Percentiles rank a stretch among this genome's conserved stretches.
These are phyloP conservation scores for Lodderomyces metapsilosis DNA, from an alignment of 1,139 yeast species.

Conservation along the genomic window DNA sequence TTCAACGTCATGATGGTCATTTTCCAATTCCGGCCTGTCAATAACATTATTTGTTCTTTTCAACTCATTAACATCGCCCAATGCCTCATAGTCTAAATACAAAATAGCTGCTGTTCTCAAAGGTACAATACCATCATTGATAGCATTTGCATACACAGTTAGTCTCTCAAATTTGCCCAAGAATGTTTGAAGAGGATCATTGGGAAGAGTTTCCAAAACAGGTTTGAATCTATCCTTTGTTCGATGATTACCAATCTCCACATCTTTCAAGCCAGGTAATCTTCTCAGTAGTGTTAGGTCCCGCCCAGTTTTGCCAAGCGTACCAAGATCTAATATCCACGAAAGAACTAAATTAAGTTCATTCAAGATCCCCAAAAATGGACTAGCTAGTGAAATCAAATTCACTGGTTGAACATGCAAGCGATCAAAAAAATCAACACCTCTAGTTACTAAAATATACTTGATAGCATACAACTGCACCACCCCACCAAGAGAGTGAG, in stretches of 20 bases:
- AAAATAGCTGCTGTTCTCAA: slow-evolving; percentile 57
- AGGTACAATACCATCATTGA: slow-evolving; percentile 95
- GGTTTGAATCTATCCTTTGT: slow-evolving; percentile 46
- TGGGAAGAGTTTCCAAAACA: slow-evolving; percentile 67
- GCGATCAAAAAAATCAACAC: slow-evolving; percentile 56
- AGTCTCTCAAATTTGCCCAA: slow-evolving; percentile 62
- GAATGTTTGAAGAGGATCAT: slow-evolving; percentile 73
- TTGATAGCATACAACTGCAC: slow-evolving; percentile 90
- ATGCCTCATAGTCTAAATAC: slow-evolving; percentile 46
- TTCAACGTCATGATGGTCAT: slow-evolving; percentile 13
- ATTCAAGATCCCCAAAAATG: slow-evolving; percentile 75
- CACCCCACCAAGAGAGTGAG: slow-evolving; percentile 90
- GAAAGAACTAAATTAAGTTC: slow-evolving; percentile 88
- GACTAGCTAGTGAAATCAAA: slow-evolving; percentile 82
- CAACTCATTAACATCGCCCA: slow-evolving; percentile 34
- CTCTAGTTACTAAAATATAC: slow-evolving; percentile 54
- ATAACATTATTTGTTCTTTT: slow-evolving; percentile 16
- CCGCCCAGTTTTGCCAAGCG: slow-evolving; percentile 90
- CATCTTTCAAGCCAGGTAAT: slow-evolving; percentile 19
- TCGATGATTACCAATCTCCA: slow-evolving; percentile 12
- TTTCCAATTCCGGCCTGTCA: slow-evolving; percentile 15
- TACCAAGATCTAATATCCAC: slow-evolving; percentile 78
- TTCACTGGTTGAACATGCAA: slow-evolving; percentile 59
- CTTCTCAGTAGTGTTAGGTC: slow-evolving; percentile 65
- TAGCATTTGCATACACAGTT: slow-evolving; percentile 75